phyloP scores from a whole-genome alignment of 768 basidiomycete genomes.

The Leccinum barrowsii region DNA sequence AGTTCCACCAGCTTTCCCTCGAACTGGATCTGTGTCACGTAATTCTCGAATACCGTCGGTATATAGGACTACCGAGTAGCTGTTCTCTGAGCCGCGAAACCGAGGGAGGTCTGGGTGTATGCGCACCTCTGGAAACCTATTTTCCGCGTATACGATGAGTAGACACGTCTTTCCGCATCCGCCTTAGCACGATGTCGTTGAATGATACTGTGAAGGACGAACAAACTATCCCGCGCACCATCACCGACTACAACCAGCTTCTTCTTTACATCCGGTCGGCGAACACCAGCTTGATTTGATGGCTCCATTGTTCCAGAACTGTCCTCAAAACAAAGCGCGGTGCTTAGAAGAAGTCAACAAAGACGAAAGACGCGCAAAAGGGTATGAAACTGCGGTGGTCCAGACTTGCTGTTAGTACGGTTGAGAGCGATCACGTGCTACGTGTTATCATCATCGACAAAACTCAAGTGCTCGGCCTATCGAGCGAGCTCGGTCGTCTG shows the following conservation, averaged over 20 bases:
- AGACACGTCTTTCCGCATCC: conserved; percentile 94
- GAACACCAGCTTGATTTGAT: conserved; percentile 27
- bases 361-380: conserved; percentile 5
- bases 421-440: conserved; percentile 16
- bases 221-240: conserved; percentile 48
- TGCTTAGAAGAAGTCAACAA: not conserved
- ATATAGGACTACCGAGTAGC: conserved; percentile 66
- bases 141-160: conserved; percentile 94
- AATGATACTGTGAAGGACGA: conserved; percentile 26
- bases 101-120: conserved; percentile 1
- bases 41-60: conserved; percentile 94
- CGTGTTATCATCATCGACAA: not conserved
- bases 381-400: not conserved
- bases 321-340: not conserved
- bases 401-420: not conserved
- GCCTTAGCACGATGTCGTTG: conserved; percentile 42
- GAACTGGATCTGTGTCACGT: conserved; percentile 81
- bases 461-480: too few species aligned
- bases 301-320: conserved; percentile 23
- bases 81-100: conserved; percentile 19
- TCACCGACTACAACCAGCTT: conserved; percentile 89
- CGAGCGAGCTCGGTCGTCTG: not conserved
- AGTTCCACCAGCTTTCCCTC: conserved; percentile 90
- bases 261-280: conserved; percentile 77
- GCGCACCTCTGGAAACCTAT: conserved; percentile 90